Percentiles rank a stretch among this genome's conserved stretches.
Conservation (phyloP, 1,284 basidiomycete species). For the Cutaneotrichosporon sp. region DNA sequence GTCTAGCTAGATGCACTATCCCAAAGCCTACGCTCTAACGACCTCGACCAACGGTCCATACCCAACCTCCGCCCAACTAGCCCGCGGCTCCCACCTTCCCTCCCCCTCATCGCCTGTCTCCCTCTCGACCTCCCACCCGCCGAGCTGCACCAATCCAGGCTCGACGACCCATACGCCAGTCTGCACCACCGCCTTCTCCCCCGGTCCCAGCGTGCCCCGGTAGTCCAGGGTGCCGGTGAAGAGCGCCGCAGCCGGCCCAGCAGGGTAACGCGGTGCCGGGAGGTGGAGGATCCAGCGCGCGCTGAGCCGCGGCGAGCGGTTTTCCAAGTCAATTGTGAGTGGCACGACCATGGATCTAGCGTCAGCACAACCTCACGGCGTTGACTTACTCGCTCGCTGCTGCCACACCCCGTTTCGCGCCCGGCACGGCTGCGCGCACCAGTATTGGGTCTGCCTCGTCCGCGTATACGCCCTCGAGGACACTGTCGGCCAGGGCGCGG, state of each 20-base stretch:
- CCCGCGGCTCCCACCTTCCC: neutral
- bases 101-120: slow-evolving; percentile 10
- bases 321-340: slow-evolving; percentile 60
- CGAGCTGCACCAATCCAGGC: slow-evolving; percentile 24
- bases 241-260: neutral
- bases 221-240: slow-evolving; percentile 26
- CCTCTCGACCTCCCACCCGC: slow-evolving; percentile 29
- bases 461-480: slow-evolving; percentile 70
- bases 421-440: slow-evolving; percentile 20
- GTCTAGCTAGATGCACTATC: too few species aligned
- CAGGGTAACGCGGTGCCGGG: slow-evolving; percentile 11
- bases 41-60: slow-evolving; percentile 5
- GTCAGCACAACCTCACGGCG: too few species aligned
- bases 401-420: slow-evolving; percentile 16
- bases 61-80: slow-evolving; percentile 1
- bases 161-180: slow-evolving; percentile 26
- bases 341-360: slow-evolving; percentile 58
- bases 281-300: slow-evolving; percentile 32
- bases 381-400: too few species aligned
- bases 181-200: slow-evolving; percentile 8
- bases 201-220: slow-evolving; percentile 27
- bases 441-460: slow-evolving; percentile 66
- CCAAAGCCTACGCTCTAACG: neutral
- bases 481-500: slow-evolving; percentile 59
- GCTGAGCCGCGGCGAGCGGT: slow-evolving; percentile 47